These are phyloP conservation scores for Endothia cerciana DNA, from an alignment of 2,329 filamentous ascomycete genomes.

Conservation along the genomic window DNA sequence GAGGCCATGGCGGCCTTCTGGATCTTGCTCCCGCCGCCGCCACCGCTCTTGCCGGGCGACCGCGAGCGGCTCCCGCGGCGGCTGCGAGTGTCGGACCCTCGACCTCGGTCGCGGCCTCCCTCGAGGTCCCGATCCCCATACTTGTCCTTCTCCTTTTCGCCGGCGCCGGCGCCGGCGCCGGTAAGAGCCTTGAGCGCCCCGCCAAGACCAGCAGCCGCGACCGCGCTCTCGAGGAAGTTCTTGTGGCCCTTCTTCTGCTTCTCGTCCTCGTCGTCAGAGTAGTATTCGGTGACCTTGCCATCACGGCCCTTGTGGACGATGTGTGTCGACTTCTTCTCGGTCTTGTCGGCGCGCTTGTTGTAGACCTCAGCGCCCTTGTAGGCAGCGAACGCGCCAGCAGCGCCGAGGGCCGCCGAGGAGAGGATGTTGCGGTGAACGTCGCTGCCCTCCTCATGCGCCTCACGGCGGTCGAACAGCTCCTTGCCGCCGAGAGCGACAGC, in stretches of 20 bases:
- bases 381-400: conserved; percentile 65
- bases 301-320: conserved; percentile 59
- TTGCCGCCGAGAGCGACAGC: conserved; percentile 68
- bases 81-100: conserved; percentile 48
- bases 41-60: conserved; percentile 49
- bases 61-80: conserved; percentile 57
- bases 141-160: conserved; percentile 40
- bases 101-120: conserved; percentile 36
- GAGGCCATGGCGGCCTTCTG: conserved; percentile 91
- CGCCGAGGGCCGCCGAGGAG: conserved; percentile 63
- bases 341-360: conserved; percentile 60
- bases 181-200: conserved; percentile 64
- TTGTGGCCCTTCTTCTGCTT: conserved; percentile 64
- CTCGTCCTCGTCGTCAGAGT: conserved; percentile 59
- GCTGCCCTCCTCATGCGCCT: conserved; percentile 55
- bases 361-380: conserved; percentile 68
- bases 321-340: conserved; percentile 58
- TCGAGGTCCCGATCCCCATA: conserved; percentile 20
- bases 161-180: conserved; percentile 52
- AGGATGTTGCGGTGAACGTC: conserved; percentile 62
- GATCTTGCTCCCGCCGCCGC: conserved; percentile 61
- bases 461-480: conserved; percentile 66
- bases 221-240: conserved; percentile 65
- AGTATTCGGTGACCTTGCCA: conserved; percentile 57
- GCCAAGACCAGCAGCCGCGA: conserved; percentile 65